A percentile compares a stretch with the other conserved stretches of the same genome.
Evolutionary conservation across 2,329 filamentous ascomycete genomes (phyloP).

Genomic region (Hypoxylon rubiginosum): DNA sequence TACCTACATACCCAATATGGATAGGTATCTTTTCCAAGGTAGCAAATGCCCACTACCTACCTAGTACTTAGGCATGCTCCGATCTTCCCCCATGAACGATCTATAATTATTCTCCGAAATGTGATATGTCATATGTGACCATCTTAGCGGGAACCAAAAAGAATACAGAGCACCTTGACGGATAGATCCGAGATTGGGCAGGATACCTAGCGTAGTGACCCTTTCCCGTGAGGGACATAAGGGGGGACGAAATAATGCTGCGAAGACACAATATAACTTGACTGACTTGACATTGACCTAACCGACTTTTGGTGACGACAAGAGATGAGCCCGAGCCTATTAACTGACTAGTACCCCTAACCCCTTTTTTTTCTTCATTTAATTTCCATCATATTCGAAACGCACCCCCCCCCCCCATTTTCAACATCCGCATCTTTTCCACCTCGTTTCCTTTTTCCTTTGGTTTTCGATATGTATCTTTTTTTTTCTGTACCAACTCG

Average conservation of each 20-base stretch:
- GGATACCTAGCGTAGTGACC: not conserved
- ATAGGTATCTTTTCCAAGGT: not conserved
- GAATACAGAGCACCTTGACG: not conserved
- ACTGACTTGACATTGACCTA: conserved; percentile 37
- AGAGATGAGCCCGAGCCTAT: conserved; percentile 23
- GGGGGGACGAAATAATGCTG: not conserved
- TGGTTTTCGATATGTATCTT: not conserved
- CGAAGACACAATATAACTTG: conserved; percentile 22
- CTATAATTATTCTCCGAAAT: not conserved
- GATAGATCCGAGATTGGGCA: not conserved
- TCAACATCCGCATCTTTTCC: not conserved
- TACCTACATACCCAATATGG: not conserved
- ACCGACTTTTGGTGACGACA: conserved; percentile 20
- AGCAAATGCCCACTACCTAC: not conserved
- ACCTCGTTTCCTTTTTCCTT: not conserved
- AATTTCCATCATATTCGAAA: conserved; percentile 12
- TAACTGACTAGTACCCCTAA: conserved; percentile 17
- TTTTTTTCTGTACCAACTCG: conserved; percentile 1
- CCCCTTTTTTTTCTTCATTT: conserved; percentile 10
- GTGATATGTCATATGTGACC: not conserved
- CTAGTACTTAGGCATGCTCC: not conserved
- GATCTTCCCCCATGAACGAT: not conserved
- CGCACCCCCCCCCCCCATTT: not conserved
- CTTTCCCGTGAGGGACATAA: not conserved
- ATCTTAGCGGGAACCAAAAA: not conserved